Evolutionary conservation across 2,329 filamentous ascomycete species (phyloP).

Genomic region (Plectosphaerella plurivora): DNA sequence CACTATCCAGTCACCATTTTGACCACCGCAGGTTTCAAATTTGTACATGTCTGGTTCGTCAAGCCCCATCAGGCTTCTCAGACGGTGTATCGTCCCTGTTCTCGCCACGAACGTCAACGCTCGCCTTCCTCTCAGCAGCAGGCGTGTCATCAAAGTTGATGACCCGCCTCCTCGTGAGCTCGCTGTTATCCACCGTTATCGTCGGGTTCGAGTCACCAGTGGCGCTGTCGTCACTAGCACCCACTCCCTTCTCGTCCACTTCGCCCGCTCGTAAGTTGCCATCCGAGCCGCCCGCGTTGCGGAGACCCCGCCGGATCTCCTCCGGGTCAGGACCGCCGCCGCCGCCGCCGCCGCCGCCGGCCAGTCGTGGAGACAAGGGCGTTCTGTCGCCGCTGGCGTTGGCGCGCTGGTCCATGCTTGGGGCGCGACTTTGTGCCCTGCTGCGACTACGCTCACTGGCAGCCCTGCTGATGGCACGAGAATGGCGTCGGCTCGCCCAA

Average conservation of each 20-base stretch:
- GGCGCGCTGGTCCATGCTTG: neutral
- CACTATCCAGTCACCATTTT: too few relatives aligned
- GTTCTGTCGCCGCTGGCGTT: neutral
- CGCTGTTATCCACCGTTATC: neutral
- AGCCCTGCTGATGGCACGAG: neutral
- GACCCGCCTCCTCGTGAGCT: neutral
- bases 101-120: neutral
- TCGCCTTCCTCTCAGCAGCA: neutral
- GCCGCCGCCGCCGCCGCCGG: neutral
- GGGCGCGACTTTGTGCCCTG: neutral
- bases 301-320: neutral
- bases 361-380: neutral
- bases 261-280: neutral
- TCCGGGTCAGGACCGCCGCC: neutral
- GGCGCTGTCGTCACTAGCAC: neutral
- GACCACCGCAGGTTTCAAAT: too few relatives aligned
- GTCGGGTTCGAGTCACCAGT: neutral
- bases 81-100: neutral
- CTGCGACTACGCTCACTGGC: conserved; percentile 1
- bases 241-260: neutral
- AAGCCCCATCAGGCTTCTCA: neutral
- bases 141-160: neutral
- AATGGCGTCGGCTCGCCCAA: conserved; percentile 1
- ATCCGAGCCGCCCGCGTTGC: neutral
- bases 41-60: neutral